phyloP scores from a whole-genome alignment of 148 eudicot species.

The Camellia japonica region DNA sequence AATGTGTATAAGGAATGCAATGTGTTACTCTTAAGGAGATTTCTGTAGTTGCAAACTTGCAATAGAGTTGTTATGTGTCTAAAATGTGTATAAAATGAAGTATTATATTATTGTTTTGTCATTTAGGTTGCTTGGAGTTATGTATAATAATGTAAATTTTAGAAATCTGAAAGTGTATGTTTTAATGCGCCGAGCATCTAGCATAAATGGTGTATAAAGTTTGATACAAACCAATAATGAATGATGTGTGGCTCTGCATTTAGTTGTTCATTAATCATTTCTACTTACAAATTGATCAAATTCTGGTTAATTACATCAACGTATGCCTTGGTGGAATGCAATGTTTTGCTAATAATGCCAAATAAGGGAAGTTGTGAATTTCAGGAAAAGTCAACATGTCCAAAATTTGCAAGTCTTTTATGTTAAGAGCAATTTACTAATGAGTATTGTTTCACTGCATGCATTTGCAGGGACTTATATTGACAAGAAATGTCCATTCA shows the following conservation, averaged over 20 bases:
- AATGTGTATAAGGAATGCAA: not conserved
- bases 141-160: not conserved
- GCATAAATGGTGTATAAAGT: not conserved
- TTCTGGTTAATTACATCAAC: not conserved
- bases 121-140: no score
- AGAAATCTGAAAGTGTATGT: not conserved
- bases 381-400: not conserved
- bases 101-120: no score
- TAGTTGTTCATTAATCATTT: not conserved
- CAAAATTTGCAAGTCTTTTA: not conserved
- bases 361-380: not conserved
- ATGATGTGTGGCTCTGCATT: not conserved
- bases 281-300: not conserved
- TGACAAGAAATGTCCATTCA: slow-evolving; percentile 89
- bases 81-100: not conserved
- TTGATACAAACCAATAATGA: not conserved
- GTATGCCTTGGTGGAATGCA: not conserved
- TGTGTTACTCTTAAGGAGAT: not conserved
- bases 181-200: not conserved
- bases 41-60: not conserved
- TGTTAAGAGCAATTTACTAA: not conserved
- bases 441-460: not conserved
- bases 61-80: not conserved
- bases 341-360: not conserved
- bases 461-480: slow-evolving; percentile 53